Percentiles rank a stretch among this genome's conserved stretches.
Conservation (phyloP, 805 yeast species). For the Pichia manshurica region DNA sequence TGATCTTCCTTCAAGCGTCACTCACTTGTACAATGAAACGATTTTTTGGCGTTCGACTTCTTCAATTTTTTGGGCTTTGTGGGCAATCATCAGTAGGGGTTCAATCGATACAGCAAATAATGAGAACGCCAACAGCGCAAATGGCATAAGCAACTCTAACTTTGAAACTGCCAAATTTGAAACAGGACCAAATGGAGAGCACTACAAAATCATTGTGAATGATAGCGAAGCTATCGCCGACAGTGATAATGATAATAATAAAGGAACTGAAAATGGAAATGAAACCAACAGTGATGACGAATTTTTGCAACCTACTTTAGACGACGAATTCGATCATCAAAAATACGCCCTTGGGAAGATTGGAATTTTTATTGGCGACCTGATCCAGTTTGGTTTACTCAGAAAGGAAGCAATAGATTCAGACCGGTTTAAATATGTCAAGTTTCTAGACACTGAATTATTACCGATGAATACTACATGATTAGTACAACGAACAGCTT, state of each 20-base stretch:
- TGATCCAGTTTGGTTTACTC: constrained; percentile 53
- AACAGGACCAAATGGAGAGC: constrained; percentile 54
- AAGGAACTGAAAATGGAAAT: constrained; percentile 16
- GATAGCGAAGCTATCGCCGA: constrained; percentile 15
- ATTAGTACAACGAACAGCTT: too few relatives aligned
- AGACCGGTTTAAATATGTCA: constrained; percentile 33
- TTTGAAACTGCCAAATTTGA: constrained; percentile 28
- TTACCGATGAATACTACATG: constrained; percentile 10
- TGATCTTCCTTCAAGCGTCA: constrained; percentile 34
- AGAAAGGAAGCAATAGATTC: constrained; percentile 27
- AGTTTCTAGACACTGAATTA: constrained; percentile 36
- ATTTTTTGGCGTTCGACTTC: constrained; percentile 77
- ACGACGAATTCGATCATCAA: constrained; percentile 72
- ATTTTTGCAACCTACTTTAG: constrained; percentile 27
- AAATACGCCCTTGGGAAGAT: constrained; percentile 72
- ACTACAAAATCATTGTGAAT: constrained; percentile 31
- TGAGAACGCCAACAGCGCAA: neutral
- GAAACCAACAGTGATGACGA: constrained; percentile 18
- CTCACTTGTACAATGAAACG: constrained; percentile 55
- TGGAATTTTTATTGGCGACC: constrained; percentile 68
- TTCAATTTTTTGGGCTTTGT: constrained; percentile 75
- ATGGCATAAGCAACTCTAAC: neutral
- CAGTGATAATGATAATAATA: constrained; percentile 24
- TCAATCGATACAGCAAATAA: constrained; percentile 10
- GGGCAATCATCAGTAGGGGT: constrained; percentile 68